phyloP scores from a whole-genome alignment of 768 basidiomycete genomes.

The Hericium rajendrae region DNA sequence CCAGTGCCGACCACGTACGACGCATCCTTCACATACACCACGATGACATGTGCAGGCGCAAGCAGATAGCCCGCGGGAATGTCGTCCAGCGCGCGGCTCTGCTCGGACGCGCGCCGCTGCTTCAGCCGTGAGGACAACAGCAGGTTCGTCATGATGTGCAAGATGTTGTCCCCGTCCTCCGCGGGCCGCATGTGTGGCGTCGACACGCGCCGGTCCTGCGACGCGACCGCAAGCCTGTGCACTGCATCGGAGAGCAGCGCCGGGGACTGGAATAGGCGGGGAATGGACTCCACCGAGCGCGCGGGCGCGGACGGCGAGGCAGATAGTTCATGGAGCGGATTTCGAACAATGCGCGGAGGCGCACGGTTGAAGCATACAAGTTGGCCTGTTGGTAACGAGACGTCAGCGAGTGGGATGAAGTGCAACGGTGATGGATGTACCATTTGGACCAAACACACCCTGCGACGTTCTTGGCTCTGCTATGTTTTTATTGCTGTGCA shows the following conservation, averaged over 20 bases:
- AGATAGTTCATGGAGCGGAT: slow-evolving; percentile 38
- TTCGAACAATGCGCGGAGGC: slow-evolving; percentile 62
- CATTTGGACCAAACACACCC: slow-evolving; percentile 83
- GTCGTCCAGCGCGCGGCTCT: slow-evolving; percentile 22
- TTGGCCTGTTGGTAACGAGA: slow-evolving; percentile 45
- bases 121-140: slow-evolving; percentile 47
- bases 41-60: slow-evolving; percentile 20
- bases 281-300: slow-evolving; percentile 16
- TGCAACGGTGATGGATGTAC: slow-evolving; percentile 27
- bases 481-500: slow-evolving; percentile 65
- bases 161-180: slow-evolving; percentile 47
- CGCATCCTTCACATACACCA: slow-evolving; percentile 14
- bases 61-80: slow-evolving; percentile 61
- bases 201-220: slow-evolving; percentile 41
- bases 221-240: slow-evolving; percentile 50
- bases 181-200: slow-evolving; percentile 30
- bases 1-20: slow-evolving; percentile 7
- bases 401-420: not conserved
- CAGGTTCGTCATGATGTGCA: slow-evolving; percentile 73
- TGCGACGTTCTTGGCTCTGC: slow-evolving; percentile 82
- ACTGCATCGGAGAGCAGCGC: slow-evolving; percentile 68
- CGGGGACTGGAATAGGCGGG: slow-evolving; percentile 47
- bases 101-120: slow-evolving; percentile 41
- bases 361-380: slow-evolving; percentile 80
- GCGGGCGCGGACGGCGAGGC: slow-evolving; percentile 23